Evolutionary conservation across 2,329 filamentous ascomycete species (phyloP).

Genomic region (Ceratocystis ficicola): DNA sequence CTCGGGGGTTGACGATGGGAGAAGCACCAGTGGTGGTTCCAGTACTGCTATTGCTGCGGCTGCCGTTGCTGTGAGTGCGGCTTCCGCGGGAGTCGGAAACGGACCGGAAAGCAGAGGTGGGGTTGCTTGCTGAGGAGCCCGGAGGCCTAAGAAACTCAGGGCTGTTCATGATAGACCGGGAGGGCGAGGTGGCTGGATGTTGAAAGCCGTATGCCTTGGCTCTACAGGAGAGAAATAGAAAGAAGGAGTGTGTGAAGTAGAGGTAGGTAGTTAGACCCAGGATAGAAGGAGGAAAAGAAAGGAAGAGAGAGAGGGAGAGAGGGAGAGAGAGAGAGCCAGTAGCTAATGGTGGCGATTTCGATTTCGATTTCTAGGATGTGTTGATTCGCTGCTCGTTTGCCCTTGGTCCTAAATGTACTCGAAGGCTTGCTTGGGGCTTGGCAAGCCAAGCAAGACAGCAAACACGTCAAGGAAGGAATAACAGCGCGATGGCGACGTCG

Average conservation of each 20-base stretch:
- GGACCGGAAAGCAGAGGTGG: slow-evolving; percentile 14
- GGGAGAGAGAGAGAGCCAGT: not conserved
- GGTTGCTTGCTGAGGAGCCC: slow-evolving; percentile 21
- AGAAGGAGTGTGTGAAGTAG: not conserved
- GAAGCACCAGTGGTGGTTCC: not conserved
- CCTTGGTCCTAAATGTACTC: no score
- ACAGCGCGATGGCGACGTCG: no score
- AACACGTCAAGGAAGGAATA: no score
- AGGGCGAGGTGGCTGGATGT: not conserved
- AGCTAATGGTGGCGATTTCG: no score
- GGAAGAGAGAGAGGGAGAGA: not conserved
- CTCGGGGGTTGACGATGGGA: slow-evolving; percentile 14
- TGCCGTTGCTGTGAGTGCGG: slow-evolving; percentile 13
- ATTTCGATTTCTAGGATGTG: no score
- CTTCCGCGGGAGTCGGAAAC: not conserved
- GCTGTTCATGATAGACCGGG: slow-evolving; percentile 12
- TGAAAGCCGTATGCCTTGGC: no score
- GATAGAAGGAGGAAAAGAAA: not conserved
- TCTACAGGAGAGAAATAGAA: not conserved
- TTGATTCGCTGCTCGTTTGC: no score
- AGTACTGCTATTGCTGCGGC: slow-evolving; percentile 18
- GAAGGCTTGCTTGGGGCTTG: no score
- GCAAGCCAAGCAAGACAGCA: no score
- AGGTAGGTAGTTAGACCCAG: not conserved
- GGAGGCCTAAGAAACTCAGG: slow-evolving; percentile 19